Conservation (phyloP, 108 stramenopile genomes). For the Cyclotella baltica region DNA sequence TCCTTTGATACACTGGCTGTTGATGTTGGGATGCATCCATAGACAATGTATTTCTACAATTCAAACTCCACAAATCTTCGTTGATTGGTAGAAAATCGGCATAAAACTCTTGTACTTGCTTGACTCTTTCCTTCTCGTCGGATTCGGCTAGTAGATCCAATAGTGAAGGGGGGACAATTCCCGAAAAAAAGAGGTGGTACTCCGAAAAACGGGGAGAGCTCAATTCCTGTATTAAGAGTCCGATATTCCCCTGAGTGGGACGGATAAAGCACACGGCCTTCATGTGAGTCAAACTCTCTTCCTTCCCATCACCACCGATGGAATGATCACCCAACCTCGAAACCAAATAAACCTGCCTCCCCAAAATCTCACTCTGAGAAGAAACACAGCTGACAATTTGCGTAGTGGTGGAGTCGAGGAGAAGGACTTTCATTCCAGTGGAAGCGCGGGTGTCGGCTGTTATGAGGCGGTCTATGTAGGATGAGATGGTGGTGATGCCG, state of each 20-base stretch:
- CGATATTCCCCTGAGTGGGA: conserved; percentile 88
- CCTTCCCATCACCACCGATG: conserved; percentile 17
- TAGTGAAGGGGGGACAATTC: conserved; percentile 77
- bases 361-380: conserved; percentile 90
- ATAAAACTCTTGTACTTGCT: conserved; percentile 98
- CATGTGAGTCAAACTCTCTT: conserved; percentile 76
- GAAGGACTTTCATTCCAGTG: conserved; percentile 94
- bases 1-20: conserved; percentile 84
- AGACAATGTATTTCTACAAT: conserved; percentile 81
- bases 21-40: conserved; percentile 80
- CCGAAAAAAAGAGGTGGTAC: conserved; percentile 98
- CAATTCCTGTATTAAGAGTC: conserved; percentile 83
- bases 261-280: conserved; percentile 95
- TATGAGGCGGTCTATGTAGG: conserved; percentile 92
- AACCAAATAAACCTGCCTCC: conserved; percentile 87
- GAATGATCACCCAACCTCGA: conserved; percentile 68
- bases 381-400: conserved; percentile 90
- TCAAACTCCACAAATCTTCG: conserved; percentile 91
- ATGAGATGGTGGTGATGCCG: conserved; percentile 78
- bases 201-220: conserved; percentile 86
- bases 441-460: conserved; percentile 74
- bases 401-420: conserved; percentile 92
- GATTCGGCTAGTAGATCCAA: conserved; percentile 89
- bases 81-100: conserved; percentile 97
- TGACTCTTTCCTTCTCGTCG: conserved; percentile 88